These are phyloP conservation scores for Fabrea salina DNA, from an alignment of 169 alveolate species.

Conservation along the genomic window DNA sequence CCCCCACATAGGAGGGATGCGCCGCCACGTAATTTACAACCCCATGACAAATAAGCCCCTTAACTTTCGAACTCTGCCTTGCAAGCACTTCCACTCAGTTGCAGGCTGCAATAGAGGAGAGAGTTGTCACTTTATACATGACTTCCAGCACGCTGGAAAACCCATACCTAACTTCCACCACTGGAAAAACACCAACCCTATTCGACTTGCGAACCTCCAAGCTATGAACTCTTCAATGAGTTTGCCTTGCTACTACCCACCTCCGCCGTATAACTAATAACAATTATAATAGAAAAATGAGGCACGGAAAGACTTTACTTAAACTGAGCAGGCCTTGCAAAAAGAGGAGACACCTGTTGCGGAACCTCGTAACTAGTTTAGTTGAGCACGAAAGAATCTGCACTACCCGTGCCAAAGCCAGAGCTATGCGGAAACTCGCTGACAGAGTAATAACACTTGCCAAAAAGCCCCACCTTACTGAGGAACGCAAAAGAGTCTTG, in stretches of 20 bases:
- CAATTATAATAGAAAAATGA: too few species aligned
- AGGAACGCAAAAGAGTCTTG: not conserved
- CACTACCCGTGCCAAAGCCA: constrained; percentile 31
- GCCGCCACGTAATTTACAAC: not conserved
- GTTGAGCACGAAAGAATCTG: constrained; percentile 27
- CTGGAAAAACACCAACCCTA: not conserved
- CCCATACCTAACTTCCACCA: constrained; percentile 9
- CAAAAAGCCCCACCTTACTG: not conserved
- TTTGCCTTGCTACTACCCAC: constrained; percentile 9
- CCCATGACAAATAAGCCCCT: constrained; percentile 28
- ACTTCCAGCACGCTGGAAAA: not conserved
- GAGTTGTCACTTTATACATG: constrained; percentile 72
- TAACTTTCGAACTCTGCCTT: constrained; percentile 67
- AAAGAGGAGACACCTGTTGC: constrained; percentile 17
- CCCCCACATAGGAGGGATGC: not conserved
- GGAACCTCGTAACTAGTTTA: constrained; percentile 25
- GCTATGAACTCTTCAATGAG: not conserved
- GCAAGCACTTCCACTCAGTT: constrained; percentile 69
- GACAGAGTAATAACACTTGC: constrained; percentile 5
- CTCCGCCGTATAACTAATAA: too few species aligned
- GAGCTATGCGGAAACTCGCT: constrained; percentile 2
- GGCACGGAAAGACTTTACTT: constrained; percentile 4
- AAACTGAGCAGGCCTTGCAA: constrained; percentile 19
- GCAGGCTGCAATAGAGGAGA: constrained; percentile 72
- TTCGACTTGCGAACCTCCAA: not conserved